Evolutionary conservation across 257 asterid species (phyloP).

Genomic region (Fraxinus cuspidata): DNA sequence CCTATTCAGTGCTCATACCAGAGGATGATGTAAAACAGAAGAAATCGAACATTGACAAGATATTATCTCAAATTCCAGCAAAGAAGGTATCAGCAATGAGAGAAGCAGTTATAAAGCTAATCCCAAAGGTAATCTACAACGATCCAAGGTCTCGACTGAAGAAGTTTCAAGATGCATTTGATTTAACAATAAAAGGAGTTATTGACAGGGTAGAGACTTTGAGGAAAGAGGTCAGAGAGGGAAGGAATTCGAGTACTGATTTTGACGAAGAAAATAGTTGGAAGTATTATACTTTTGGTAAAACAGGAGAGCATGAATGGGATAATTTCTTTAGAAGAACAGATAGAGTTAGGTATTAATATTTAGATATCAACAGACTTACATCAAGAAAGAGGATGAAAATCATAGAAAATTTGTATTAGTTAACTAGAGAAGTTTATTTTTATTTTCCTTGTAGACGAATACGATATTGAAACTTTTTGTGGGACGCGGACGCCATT

Average conservation of each 20-base stretch:
- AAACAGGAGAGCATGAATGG: not conserved
- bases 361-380: not conserved
- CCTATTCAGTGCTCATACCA: constrained; percentile 30
- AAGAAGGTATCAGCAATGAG: constrained; percentile 15
- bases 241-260: not conserved
- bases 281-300: constrained; percentile 2
- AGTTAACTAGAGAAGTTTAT: not conserved
- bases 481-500: too few species aligned
- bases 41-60: constrained; percentile 16
- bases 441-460: not conserved
- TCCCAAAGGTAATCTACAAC: constrained; percentile 9
- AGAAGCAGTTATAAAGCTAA: not conserved
- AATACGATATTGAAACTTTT: not conserved
- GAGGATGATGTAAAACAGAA: constrained; percentile 18
- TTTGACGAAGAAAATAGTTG: not conserved
- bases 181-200: constrained; percentile 18
- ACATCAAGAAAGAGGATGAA: not conserved
- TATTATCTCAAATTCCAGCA: constrained; percentile 5
- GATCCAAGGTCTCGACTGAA: constrained; percentile 14
- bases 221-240: not conserved
- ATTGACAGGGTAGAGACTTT: constrained; percentile 11
- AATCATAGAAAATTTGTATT: not conserved
- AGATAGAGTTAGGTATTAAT: not conserved
- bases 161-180: constrained; percentile 23
- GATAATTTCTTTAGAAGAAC: constrained; percentile 5